Conservation (phyloP, 2,329 filamentous ascomycete genomes). For the Fusarium heterosporum region DNA sequence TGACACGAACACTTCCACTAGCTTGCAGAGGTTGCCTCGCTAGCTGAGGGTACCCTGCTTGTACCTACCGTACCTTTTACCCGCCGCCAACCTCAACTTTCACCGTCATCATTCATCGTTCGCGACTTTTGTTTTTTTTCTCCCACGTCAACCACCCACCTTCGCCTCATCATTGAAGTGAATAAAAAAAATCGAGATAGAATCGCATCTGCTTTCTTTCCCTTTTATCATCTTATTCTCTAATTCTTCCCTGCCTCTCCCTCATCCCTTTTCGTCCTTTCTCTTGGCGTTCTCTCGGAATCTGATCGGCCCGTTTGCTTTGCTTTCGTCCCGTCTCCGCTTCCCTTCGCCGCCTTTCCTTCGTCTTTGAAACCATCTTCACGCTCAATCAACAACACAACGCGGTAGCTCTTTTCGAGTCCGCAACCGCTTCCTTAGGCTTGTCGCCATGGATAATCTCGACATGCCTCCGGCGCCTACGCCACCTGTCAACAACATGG, state of each 20-base stretch:
- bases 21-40: slow-evolving; percentile 11
- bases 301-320: slow-evolving; percentile 43
- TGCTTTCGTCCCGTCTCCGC: slow-evolving; percentile 44
- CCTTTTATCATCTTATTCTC: slow-evolving; percentile 11
- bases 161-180: slow-evolving; percentile 28
- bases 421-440: slow-evolving; percentile 40
- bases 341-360: slow-evolving; percentile 36
- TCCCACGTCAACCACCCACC: slow-evolving; percentile 10
- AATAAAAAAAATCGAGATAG: slow-evolving; percentile 20
- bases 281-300: slow-evolving; percentile 39
- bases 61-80: background rate
- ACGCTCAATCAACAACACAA: slow-evolving; percentile 11
- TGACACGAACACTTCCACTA: slow-evolving; percentile 7
- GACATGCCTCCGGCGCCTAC: slow-evolving; percentile 65
- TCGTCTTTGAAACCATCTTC: slow-evolving; percentile 27
- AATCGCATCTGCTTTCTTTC: slow-evolving; percentile 13
- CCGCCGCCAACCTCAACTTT: slow-evolving; percentile 17
- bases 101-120: slow-evolving; percentile 34
- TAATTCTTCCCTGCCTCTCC: slow-evolving; percentile 3
- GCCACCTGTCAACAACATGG: slow-evolving; percentile 56
- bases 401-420: slow-evolving; percentile 41
- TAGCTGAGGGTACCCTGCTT: slow-evolving; percentile 6
- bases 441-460: slow-evolving; percentile 48
- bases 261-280: slow-evolving; percentile 18
- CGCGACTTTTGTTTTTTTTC: slow-evolving; percentile 24